These are phyloP conservation scores for Prunella vulgaris DNA, from an alignment of 257 asterid genomes.

Conservation along the genomic window DNA sequence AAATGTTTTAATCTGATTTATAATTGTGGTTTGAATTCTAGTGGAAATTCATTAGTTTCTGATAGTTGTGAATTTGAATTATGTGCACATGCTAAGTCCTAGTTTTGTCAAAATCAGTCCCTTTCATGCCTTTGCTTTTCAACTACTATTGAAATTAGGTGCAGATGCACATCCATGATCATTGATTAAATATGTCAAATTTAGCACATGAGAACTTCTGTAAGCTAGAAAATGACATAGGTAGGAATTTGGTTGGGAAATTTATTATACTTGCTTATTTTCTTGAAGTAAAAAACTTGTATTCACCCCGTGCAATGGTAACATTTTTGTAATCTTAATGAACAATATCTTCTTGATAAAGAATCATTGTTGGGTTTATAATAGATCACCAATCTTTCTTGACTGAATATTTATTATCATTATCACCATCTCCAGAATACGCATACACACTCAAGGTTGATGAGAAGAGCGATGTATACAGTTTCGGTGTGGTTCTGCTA, in stretches of 20 bases:
- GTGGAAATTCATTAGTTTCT: slow-evolving; percentile 7
- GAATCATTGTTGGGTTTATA: background rate
- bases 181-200: background rate
- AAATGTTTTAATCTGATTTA: slow-evolving; percentile 11
- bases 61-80: slow-evolving; percentile 20
- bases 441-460: slow-evolving; percentile 97
- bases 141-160: slow-evolving; percentile 30
- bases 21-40: background rate
- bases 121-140: slow-evolving; percentile 24
- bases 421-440: slow-evolving; percentile 40
- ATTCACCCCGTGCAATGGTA: no score
- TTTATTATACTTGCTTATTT: background rate
- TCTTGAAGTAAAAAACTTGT: no score
- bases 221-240: background rate
- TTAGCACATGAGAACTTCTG: background rate
- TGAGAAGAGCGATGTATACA: slow-evolving; percentile 97
- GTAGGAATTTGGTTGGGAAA: background rate
- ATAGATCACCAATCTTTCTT: background rate
- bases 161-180: slow-evolving; percentile 13
- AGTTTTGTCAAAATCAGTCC: slow-evolving; percentile 23
- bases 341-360: background rate
- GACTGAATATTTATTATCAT: background rate
- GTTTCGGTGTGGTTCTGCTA: slow-evolving; percentile 86
- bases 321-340: no score
- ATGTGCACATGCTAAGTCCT: slow-evolving; percentile 22